Evolutionary conservation across 768 basidiomycete genomes (phyloP).

Genomic region (Amanita brunnescens): DNA sequence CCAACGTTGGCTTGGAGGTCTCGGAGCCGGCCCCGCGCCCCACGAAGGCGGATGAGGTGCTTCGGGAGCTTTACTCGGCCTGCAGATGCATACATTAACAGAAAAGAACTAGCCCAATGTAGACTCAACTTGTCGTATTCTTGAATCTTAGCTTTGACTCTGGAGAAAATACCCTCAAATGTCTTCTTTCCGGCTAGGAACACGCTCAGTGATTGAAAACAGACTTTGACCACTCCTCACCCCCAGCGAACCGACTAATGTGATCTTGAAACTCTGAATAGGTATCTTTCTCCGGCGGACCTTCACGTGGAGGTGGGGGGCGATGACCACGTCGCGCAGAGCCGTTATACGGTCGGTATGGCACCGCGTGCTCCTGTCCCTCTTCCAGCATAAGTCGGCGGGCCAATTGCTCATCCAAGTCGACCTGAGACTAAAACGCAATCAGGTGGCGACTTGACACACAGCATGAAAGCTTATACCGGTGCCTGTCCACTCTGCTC

Average conservation of each 20-base stretch:
- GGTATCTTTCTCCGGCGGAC: slow-evolving; percentile 34
- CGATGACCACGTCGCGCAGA: slow-evolving; percentile 10
- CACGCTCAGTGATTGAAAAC: not conserved
- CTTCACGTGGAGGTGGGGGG: slow-evolving; percentile 9
- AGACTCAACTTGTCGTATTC: slow-evolving; percentile 53
- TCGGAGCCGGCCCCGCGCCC: not conserved
- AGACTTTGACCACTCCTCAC: slow-evolving; percentile 31
- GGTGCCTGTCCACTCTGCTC: slow-evolving; percentile 15
- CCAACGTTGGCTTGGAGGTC: slow-evolving; percentile 1
- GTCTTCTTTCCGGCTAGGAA: slow-evolving; percentile 68
- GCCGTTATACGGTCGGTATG: slow-evolving; percentile 12
- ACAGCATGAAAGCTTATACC: slow-evolving; percentile 1
- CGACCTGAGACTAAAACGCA: slow-evolving; percentile 44
- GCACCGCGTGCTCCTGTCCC: slow-evolving; percentile 25
- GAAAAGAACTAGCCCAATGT: slow-evolving; percentile 17
- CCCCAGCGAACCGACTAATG: slow-evolving; percentile 68
- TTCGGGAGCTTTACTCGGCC: not conserved
- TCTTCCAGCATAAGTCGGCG: slow-evolving; percentile 63
- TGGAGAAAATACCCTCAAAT: slow-evolving; percentile 59
- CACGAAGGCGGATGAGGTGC: slow-evolving; percentile 3
- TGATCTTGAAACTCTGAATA: slow-evolving; percentile 68
- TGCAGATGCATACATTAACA: not conserved
- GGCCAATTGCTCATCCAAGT: slow-evolving; percentile 75
- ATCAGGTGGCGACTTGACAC: not conserved
- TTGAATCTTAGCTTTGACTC: slow-evolving; percentile 78